These are phyloP conservation scores for Blepharisma japonicum DNA, from an alignment of 73 alveolate species.

Conservation along the genomic window DNA sequence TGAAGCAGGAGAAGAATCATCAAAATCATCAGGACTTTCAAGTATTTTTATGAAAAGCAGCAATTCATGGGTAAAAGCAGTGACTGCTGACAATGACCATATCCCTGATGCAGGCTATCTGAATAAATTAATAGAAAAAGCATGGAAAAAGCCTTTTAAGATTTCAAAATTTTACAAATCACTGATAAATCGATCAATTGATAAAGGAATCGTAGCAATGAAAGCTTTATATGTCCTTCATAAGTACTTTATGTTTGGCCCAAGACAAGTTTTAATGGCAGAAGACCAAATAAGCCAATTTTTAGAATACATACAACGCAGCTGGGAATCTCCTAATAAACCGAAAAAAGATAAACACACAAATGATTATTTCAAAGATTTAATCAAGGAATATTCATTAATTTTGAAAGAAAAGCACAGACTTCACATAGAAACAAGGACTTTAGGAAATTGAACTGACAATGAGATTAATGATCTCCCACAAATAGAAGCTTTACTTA, in stretches of 20 bases:
- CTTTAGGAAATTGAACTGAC: not conserved
- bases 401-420: too few relatives aligned
- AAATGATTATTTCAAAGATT: not conserved
- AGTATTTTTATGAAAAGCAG: not conserved
- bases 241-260: not conserved
- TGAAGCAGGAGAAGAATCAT: not conserved
- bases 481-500: not conserved
- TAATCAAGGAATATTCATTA: too few relatives aligned
- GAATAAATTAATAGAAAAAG: slow-evolving; percentile 21
- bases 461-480: not conserved
- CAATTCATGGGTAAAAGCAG: slow-evolving; percentile 21
- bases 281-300: not conserved
- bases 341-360: not conserved
- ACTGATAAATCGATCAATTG: not conserved
- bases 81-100: not conserved
- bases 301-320: not conserved
- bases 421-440: not conserved
- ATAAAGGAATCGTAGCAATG: not conserved
- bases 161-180: slow-evolving; percentile 14
- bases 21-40: not conserved
- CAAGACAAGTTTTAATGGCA: not conserved
- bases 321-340: not conserved
- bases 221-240: slow-evolving; percentile 2
- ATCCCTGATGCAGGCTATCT: not conserved
- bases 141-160: slow-evolving; percentile 33